A percentile compares a stretch with the other conserved stretches of the same genome.
These are phyloP conservation scores for Yamadazyma aaseri DNA, from an alignment of 1,139 yeast species.

Conservation along the genomic window DNA sequence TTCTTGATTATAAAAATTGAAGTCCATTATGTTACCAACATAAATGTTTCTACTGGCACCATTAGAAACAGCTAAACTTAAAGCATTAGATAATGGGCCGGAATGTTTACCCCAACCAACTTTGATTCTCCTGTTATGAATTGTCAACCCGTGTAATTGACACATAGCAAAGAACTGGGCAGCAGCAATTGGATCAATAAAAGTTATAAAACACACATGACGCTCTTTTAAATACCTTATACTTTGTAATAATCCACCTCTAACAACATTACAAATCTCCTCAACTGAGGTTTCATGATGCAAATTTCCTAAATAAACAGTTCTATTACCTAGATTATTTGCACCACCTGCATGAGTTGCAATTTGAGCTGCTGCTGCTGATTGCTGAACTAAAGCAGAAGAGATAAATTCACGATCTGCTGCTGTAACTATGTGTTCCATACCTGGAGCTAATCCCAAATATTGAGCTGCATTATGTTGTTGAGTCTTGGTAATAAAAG, in stretches of 20 bases:
- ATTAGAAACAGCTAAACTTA: slow-evolving; percentile 82
- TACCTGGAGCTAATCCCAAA: slow-evolving; percentile 85
- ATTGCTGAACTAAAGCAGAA: slow-evolving; percentile 62
- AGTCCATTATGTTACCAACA: slow-evolving; percentile 61
- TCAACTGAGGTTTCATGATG: slow-evolving; percentile 85
- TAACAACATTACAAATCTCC: slow-evolving; percentile 88
- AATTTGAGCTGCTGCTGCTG: slow-evolving; percentile 70
- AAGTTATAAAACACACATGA: slow-evolving; percentile 89
- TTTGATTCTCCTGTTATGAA: slow-evolving; percentile 77
- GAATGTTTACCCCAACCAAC: slow-evolving; percentile 98
- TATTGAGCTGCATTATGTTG: slow-evolving; percentile 97
- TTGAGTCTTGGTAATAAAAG: slow-evolving; percentile 85
- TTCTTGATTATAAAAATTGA: slow-evolving; percentile 51
- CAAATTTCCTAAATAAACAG: slow-evolving; percentile 85
- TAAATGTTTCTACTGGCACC: slow-evolving; percentile 94
- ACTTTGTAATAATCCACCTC: slow-evolving; percentile 86
- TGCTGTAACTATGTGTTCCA: slow-evolving; percentile 78
- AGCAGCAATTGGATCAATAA: slow-evolving; percentile 88
- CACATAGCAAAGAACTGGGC: slow-evolving; percentile 91
- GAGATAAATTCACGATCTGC: slow-evolving; percentile 71
- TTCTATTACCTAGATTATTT: slow-evolving; percentile 82
- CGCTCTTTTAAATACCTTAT: slow-evolving; percentile 72
- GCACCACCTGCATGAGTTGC: slow-evolving; percentile 78
- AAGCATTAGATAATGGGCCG: slow-evolving; percentile 81
- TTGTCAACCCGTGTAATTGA: slow-evolving; percentile 74